These are phyloP conservation scores for Dinochytrium kinnereticum DNA, from an alignment of 371 early-diverging fungal genomes.

Conservation along the genomic window DNA sequence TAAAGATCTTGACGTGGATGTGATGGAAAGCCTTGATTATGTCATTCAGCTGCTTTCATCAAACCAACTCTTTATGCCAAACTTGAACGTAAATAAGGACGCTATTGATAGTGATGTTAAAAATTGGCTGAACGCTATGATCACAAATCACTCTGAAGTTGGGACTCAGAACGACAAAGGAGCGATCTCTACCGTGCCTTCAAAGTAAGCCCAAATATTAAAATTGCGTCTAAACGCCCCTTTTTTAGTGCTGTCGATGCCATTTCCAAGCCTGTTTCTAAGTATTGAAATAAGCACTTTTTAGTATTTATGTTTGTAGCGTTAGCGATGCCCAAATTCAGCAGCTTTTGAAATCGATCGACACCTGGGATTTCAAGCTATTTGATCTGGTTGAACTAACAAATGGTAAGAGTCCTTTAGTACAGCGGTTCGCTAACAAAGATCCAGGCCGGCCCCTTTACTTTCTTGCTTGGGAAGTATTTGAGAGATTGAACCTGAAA, in stretches of 20 bases:
- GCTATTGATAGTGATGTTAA: slow-evolving; percentile 54
- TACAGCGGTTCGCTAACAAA: background rate
- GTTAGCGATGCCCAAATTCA: slow-evolving; percentile 23
- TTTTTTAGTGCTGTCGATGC: background rate
- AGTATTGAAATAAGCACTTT: too few relatives aligned
- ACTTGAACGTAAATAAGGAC: slow-evolving; percentile 42
- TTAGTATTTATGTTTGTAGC: background rate
- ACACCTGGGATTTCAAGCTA: slow-evolving; percentile 54
- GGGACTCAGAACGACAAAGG: background rate
- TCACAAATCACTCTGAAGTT: slow-evolving; percentile 34
- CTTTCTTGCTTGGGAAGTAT: slow-evolving; percentile 37
- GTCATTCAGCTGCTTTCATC: slow-evolving; percentile 54
- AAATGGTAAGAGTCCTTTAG: slow-evolving; percentile 35
- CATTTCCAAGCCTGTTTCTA: background rate
- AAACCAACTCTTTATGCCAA: slow-evolving; percentile 53
- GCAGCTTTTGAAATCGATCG: slow-evolving; percentile 36
- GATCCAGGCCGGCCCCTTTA: slow-evolving; percentile 48
- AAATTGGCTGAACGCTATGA: slow-evolving; percentile 52
- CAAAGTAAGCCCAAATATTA: too few relatives aligned
- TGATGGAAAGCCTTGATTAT: slow-evolving; percentile 50
- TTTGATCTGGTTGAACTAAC: slow-evolving; percentile 50
- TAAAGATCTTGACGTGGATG: slow-evolving; percentile 43
- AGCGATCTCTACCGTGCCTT: background rate
- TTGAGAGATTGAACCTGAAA: slow-evolving; percentile 37
- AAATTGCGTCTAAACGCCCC: too few relatives aligned